Conservation (phyloP, 2,329 filamentous ascomycete species). For the Blastomyces parvus region DNA sequence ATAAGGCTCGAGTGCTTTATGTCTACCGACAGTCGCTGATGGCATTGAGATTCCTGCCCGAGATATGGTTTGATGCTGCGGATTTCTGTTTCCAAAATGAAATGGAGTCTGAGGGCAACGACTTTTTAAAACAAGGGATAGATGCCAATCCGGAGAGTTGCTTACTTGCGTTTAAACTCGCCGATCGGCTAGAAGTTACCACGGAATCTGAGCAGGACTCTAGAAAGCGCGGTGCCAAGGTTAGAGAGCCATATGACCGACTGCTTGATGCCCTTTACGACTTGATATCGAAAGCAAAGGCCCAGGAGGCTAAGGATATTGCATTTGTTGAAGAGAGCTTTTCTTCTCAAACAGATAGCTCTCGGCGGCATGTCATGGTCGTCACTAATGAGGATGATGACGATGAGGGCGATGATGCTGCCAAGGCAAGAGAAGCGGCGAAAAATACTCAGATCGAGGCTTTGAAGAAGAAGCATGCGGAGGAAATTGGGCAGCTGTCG, state of each 20-base stretch:
- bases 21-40: conserved; percentile 91
- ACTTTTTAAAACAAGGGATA: conserved; percentile 73
- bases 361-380: conserved; percentile 25
- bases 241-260: conserved; percentile 74
- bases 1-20: conserved; percentile 71
- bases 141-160: conserved; percentile 89
- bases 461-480: conserved; percentile 56
- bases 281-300: conserved; percentile 61
- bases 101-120: conserved; percentile 60
- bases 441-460: conserved; percentile 48
- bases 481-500: conserved; percentile 66
- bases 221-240: conserved; percentile 56
- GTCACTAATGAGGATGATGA: conserved; percentile 41
- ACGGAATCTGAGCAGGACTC: conserved; percentile 64
- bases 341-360: conserved; percentile 34
- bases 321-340: conserved; percentile 48
- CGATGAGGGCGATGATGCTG: conserved; percentile 38
- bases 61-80: conserved; percentile 90
- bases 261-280: conserved; percentile 82
- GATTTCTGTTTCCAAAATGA: conserved; percentile 83
- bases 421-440: conserved; percentile 43
- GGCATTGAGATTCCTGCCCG: conserved; percentile 87
- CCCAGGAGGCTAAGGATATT: conserved; percentile 55
- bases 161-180: conserved; percentile 77
- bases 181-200: conserved; percentile 74